Base-by-base conservation (phyloP, 192 early-diverging fungal species). In the Allomyces macrogynus region DNA sequence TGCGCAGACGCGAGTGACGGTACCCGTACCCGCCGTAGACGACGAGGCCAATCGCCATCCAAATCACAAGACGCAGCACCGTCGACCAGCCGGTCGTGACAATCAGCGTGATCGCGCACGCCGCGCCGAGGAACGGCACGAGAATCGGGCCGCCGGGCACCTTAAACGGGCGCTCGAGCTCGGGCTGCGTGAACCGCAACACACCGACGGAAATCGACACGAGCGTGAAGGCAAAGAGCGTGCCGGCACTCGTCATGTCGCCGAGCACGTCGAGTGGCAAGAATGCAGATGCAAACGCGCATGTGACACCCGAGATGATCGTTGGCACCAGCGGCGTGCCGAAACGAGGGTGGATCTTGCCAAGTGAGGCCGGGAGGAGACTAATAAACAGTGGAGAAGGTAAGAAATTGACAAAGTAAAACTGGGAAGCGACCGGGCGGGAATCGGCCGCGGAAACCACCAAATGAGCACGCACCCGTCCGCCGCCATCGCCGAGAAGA, bases 211-310 rank as follows among this genome's bases (percentile, higher is more conserved):
- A 83, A 61, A 86, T 71, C 62, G 90, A 85, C 57, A 92, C 91
- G 16, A 94, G 68, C 66, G 89, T 83, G 75, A 91, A 93, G 1
- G 88, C 86, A 61, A 90, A 75, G 26, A 94, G 72, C 3, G 91
- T 90, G 10, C 89, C 91, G 40, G 91, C 79, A 10, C 87, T 89
- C 0, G 89, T 89, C 76, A 95, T 77, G 65, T 92, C 86, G 64
- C 84, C 87, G 4, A 95, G 71, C 23, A 95, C 72, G 61, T 86
- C 89, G 23, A 93, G 81, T 2, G 92, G 92, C 26, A 95, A 70
- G 1, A 92, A 24, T 4, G 80, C 88, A 0, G 85, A 81, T 14
- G 84, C 70, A 14, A 87, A 63, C 0, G 90, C 82, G 69, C 81
- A 84, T 12, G 89, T 67, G 4, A 73, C 23, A 23, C 89, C 89